Evolutionary conservation across 352 stramenopile genomes (phyloP), one percentile per base, ranked within the genome.

Genomic region (Globisporangium takayamanum): DNA sequence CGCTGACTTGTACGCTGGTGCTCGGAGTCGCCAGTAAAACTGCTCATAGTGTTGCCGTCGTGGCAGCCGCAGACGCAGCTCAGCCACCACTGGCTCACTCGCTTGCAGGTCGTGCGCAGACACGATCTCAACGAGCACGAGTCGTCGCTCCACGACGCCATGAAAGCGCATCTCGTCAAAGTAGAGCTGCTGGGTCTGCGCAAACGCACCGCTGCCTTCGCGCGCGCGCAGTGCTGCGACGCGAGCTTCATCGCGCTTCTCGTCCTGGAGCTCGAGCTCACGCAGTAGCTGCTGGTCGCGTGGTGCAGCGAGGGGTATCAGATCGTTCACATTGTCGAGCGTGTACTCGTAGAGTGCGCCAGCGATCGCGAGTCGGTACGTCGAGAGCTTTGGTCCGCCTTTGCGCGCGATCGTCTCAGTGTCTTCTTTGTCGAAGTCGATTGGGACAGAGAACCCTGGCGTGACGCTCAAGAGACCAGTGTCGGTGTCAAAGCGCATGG

Each of bases 331-430:
- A 15, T 89, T 91, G 45, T 88, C 73, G 1, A 89, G 39, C 12
- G 76, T 70, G 54, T 80, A 88, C 44, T 91, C 78, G 53, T 77
- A 88, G 8, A 73, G 57, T 25, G 60, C 72, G 0, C 77, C 79
- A 0, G 20, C 77, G 16, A 62, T 54, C n/a, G 44, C 37, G 45
- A 83, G n/a, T 22, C 63, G 65, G 39, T 82, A 84, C 2, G 74
- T 87, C 20, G 75, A 70, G 20, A 88, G 69, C 54, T 72, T 73
- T 0, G 72, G 67, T 0, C 74, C 78, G 50, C 84, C 70, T 1
- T 53, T 49, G 2, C 60, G 11, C 10, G 66, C 26, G 14, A 30
- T 47, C 18, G 20, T 47, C n/a, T 82, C 72, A 14, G 61, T 63
- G 28, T 82, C 68, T 8, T 87, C 70, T 6, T 66, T 71, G 20